Evolutionary conservation across 768 basidiomycete genomes (phyloP).

Genomic region (Vararia minispora): DNA sequence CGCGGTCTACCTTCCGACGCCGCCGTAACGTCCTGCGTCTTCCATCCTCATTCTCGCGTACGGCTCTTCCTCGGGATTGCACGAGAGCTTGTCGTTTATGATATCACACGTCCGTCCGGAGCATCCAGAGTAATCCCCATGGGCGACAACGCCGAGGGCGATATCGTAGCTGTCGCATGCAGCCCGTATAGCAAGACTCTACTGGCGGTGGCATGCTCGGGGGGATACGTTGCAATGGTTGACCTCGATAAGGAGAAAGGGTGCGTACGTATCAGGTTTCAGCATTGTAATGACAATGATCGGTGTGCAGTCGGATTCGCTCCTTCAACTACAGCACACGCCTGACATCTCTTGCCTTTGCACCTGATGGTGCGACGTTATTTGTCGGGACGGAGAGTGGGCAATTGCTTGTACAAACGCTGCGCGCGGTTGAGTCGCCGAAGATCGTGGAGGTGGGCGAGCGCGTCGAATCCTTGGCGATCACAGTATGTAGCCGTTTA

Average conservation of each 20-base stretch:
- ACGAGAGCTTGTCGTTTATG: slow-evolving; percentile 47
- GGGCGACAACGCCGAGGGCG: slow-evolving; percentile 30
- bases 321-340: slow-evolving; percentile 40
- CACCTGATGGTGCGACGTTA: slow-evolving; percentile 55
- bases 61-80: slow-evolving; percentile 45
- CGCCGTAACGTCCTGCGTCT: slow-evolving; percentile 38
- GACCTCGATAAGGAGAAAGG: slow-evolving; percentile 70
- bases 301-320: slow-evolving; percentile 40
- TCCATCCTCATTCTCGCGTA: slow-evolving; percentile 55
- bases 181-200: slow-evolving; percentile 74
- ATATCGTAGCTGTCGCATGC: slow-evolving; percentile 45
- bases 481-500: slow-evolving; percentile 36
- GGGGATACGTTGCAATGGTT: slow-evolving; percentile 44
- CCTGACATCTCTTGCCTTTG: slow-evolving; percentile 55
- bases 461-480: slow-evolving; percentile 39
- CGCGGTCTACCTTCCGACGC: slow-evolving; percentile 36
- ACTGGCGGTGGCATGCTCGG: slow-evolving; percentile 43
- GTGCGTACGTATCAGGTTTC: slow-evolving; percentile 25
- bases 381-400: slow-evolving; percentile 58
- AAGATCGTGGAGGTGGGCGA: slow-evolving; percentile 42
- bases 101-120: slow-evolving; percentile 43
- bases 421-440: slow-evolving; percentile 57
- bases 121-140: slow-evolving; percentile 44
- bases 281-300: neutral
- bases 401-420: slow-evolving; percentile 48